Percentiles rank a stretch among this genome's conserved stretches.
These are phyloP conservation scores for Podospora tetraspora DNA, from an alignment of 495 filamentous ascomycete species.

Conservation along the genomic window DNA sequence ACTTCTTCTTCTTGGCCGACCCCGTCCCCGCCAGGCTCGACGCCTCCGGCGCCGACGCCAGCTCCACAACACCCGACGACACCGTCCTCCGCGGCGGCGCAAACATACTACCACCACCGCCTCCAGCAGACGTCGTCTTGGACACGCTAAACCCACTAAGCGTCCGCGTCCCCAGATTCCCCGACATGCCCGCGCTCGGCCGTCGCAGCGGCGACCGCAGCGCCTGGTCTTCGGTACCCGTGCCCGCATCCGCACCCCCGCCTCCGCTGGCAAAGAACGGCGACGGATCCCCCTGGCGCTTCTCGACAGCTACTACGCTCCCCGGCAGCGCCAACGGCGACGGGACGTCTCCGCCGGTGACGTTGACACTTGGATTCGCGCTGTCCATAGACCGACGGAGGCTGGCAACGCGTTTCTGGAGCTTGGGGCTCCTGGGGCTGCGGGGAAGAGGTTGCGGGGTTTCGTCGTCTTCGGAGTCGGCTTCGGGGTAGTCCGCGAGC, in stretches of 20 bases:
- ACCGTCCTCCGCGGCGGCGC: conserved; percentile 16
- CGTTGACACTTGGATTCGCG: neutral
- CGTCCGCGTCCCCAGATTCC: conserved; percentile 30
- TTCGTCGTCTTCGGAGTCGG: conserved; percentile 14
- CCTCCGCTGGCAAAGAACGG: neutral
- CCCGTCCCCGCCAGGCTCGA: conserved; percentile 25
- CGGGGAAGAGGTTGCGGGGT: neutral
- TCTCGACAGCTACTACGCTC: neutral
- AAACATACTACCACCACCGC: neutral
- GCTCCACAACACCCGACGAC: conserved; percentile 17
- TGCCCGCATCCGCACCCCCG: neutral
- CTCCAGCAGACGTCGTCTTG: neutral
- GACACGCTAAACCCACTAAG: conserved; percentile 14
- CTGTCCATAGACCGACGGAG: conserved; percentile 10
- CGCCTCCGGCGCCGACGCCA: neutral
- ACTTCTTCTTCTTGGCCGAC: conserved; percentile 57
- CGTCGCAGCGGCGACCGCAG: conserved; percentile 14
- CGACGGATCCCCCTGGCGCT: neutral
- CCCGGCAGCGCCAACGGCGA: neutral
- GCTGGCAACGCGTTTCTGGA: conserved; percentile 30
- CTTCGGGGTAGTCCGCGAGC: conserved; percentile 2
- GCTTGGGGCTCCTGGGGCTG: conserved; percentile 22
- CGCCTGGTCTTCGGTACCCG: conserved; percentile 7
- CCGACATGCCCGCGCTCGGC: conserved; percentile 21
- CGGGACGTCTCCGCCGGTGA: neutral